Conservation (phyloP, 2,329 filamentous ascomycete genomes). For the Aspergillus novofumigatus region DNA sequence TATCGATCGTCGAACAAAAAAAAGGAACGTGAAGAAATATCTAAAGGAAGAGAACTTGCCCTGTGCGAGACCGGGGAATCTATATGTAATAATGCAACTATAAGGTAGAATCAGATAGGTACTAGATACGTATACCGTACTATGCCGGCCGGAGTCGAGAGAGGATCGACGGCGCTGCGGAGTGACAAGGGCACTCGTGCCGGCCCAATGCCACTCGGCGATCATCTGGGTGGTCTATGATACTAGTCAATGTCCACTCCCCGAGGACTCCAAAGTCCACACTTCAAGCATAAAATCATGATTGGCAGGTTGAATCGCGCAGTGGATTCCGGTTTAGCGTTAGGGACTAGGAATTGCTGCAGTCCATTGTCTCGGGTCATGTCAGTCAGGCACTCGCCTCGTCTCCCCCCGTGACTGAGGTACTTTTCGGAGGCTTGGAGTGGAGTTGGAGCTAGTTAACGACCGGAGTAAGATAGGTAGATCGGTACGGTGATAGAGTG, state of each 20-base stretch:
- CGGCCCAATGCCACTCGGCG: not conserved
- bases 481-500: not conserved
- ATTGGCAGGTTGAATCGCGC: not conserved
- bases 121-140: not conserved
- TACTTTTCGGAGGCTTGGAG: conserved; percentile 1
- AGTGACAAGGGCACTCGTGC: not conserved
- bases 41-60: not conserved
- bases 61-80: not conserved
- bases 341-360: conserved; percentile 10
- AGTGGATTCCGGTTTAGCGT: conserved; percentile 12
- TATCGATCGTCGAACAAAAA: not conserved
- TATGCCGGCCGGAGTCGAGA: not conserved
- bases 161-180: not conserved
- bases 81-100: not conserved
- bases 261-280: not conserved
- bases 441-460: conserved; percentile 4
- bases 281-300: not conserved
- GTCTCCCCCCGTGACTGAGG: not conserved
- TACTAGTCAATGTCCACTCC: not conserved
- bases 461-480: not conserved
- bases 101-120: not conserved
- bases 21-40: conserved; percentile 1
- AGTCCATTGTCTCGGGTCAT: conserved; percentile 23
- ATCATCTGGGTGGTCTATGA: not conserved
- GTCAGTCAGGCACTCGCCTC: conserved; percentile 10